phyloP scores from a whole-genome alignment of 177 flowering plant genomes.

The Viscum album region DNA sequence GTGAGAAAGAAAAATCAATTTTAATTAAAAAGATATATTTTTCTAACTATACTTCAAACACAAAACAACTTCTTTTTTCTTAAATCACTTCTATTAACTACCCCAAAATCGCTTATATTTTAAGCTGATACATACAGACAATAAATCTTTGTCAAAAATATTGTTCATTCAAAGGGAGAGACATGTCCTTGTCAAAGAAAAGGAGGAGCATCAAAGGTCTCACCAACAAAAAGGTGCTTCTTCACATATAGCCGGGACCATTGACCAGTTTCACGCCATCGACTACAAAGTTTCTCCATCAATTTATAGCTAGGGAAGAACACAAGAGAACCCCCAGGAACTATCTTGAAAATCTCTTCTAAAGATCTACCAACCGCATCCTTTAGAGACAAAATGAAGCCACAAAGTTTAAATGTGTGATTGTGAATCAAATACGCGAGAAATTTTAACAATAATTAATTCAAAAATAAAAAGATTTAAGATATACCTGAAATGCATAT shows the following conservation, averaged over 20 bases:
- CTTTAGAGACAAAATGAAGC: conserved; percentile 24
- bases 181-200: no score
- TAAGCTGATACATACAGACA: no score
- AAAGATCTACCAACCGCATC: conserved; percentile 77
- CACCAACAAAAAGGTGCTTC: conserved; percentile 73
- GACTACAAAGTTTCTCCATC: conserved; percentile 69
- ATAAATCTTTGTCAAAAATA: no score
- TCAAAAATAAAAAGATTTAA: conserved; percentile 3
- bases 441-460: conserved; percentile 1
- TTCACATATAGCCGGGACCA: conserved; percentile 63
- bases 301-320: conserved; percentile 97
- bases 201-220: conserved; percentile 11
- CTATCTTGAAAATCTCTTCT: conserved; percentile 68
- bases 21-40: no score
- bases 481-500: conserved; percentile 72
- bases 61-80: no score
- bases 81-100: no score
- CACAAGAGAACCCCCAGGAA: conserved; percentile 86
- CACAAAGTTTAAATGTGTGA: not conserved
- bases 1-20: no score
- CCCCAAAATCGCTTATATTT: no score
- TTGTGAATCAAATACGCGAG: not conserved
- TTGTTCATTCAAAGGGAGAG: not conserved
- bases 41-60: no score
- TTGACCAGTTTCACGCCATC: conserved; percentile 91